Evolutionary conservation across 2,329 filamentous ascomycete genomes (phyloP).

Genomic region (Mariannaea elegans): DNA sequence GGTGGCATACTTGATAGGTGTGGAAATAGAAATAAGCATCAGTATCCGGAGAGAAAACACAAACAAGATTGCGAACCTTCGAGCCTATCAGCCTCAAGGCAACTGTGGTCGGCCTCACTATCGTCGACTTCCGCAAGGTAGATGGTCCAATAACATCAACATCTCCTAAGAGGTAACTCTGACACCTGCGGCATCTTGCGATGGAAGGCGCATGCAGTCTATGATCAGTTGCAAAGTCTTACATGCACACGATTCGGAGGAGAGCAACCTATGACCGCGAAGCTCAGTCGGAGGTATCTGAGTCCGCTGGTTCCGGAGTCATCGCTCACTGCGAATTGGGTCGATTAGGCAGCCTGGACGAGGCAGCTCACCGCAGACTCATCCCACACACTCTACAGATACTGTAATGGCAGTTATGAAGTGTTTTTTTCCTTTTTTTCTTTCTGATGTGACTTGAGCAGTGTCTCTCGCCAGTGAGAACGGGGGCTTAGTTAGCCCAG

Average conservation of each 20-base stretch:
- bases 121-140: not conserved
- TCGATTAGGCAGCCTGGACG: not conserved
- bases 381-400: no score
- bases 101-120: not conserved
- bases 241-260: not conserved
- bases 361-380: not conserved
- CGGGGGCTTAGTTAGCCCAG: no score
- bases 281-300: not conserved
- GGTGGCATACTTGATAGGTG: not conserved
- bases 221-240: not conserved
- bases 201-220: not conserved
- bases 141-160: not conserved
- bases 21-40: not conserved
- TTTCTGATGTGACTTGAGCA: no score
- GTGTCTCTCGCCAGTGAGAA: no score
- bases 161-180: not conserved
- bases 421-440: no score
- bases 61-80: not conserved
- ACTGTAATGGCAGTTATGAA: no score
- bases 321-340: not conserved
- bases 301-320: slow-evolving; percentile 1
- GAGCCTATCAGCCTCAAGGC: not conserved
- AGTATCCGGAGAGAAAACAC: not conserved
- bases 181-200: not conserved
- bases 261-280: not conserved